Evolutionary conservation across 2,329 filamentous ascomycete species (phyloP), one percentile per base, ranked within the genome.

Genomic region (Fonsecaea multimorphosa): DNA sequence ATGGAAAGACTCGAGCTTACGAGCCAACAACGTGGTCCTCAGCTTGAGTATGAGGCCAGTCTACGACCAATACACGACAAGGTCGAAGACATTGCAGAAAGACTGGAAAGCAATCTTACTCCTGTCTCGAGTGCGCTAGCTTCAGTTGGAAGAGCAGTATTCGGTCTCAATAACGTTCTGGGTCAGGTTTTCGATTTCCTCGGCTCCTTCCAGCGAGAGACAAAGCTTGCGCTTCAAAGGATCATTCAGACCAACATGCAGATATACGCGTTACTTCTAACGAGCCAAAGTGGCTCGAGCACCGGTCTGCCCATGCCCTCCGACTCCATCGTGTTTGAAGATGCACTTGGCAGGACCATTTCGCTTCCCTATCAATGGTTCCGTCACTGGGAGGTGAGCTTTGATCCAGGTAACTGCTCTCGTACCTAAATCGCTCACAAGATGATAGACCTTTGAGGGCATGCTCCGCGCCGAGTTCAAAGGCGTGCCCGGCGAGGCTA

Each of bases 331-430:
- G n/a, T 54, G 14, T 70, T 71, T 32, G 64, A 64, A 31, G 64
- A 71, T 46, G 67, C 63, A 14, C 55, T 71, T 14, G 70, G 68
- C 1, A 56, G 62, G 53, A 44, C 38, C 14, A 63, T 52, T 40
- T 52, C 61, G n/a, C 51, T 71, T 32, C 68, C 66, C 1, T 71
- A 65, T 31, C 68, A 70, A 44, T 69, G 49, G 16, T 71, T 71
- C 40, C 66, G 64, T 27, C 60, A 71, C 34, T 71, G 66, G 66
- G 70, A 71, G 64, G 68, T 70, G 58, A 32, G 16, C 22, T 19
- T 14, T 16, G 16, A 6, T 44, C 3, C 3, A 12, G 1, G 14
- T 2, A 14, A n/a, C 3, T 14, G 16, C 58, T 49, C 3, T 49
- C 22, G 8, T 27, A 16, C 24, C 44, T 22, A 12, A 4, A 24